phyloP scores from a whole-genome alignment of 179 eudicot species.

The Silene coronaria region DNA sequence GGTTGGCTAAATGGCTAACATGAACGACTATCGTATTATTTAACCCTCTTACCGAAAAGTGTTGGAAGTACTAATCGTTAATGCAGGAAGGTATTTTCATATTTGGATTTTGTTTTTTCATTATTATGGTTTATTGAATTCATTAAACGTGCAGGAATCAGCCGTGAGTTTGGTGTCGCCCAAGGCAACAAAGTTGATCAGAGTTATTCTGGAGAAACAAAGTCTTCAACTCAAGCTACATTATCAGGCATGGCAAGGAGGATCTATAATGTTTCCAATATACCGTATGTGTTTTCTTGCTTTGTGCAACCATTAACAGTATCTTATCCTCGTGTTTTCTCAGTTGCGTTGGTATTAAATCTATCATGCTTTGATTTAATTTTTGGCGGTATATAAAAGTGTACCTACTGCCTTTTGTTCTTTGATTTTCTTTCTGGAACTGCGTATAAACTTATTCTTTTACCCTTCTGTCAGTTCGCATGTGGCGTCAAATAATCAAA shows the following conservation, averaged over 20 bases:
- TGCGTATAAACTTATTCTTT: background rate
- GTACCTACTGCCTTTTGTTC: background rate
- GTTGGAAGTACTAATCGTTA: background rate
- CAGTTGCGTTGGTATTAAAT: too few species aligned
- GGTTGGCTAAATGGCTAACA: too few species aligned
- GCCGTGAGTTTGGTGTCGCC: slow-evolving; percentile 78
- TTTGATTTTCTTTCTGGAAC: background rate
- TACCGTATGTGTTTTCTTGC: slow-evolving; percentile 36
- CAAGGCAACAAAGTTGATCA: slow-evolving; percentile 76
- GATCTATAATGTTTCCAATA: slow-evolving; percentile 30
- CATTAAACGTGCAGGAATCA: slow-evolving; percentile 39
- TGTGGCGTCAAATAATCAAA: slow-evolving; percentile 39
- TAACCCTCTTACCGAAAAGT: too few species aligned
- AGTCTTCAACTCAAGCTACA: slow-evolving; percentile 33
- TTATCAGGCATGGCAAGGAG: slow-evolving; percentile 33
- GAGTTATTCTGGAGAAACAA: slow-evolving; percentile 37
- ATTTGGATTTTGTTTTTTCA: background rate
- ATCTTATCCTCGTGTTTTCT: background rate
- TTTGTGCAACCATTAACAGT: background rate
- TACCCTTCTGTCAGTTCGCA: slow-evolving; percentile 32
- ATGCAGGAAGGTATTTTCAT: background rate
- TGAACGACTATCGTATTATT: too few species aligned
- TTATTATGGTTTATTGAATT: background rate
- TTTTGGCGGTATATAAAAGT: background rate
- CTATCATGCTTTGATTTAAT: background rate